phyloP scores from a whole-genome alignment of 805 yeast genomes.

The Saturnispora hagleri region DNA sequence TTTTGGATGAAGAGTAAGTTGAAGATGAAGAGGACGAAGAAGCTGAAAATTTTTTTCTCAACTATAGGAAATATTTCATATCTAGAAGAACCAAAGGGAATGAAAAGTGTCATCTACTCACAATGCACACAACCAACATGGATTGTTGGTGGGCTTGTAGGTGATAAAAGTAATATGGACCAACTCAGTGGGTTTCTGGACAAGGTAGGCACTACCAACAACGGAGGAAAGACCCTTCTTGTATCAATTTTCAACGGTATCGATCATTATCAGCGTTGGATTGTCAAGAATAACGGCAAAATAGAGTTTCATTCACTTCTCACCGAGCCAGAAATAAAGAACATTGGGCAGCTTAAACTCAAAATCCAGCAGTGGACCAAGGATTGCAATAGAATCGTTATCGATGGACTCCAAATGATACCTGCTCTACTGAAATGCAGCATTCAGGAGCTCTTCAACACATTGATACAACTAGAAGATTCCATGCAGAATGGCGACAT shows the following conservation, averaged over 20 bases:
- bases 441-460: neutral
- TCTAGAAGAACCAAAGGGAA: neutral
- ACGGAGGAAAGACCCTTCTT: neutral
- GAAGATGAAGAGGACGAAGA: neutral
- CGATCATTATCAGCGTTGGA: neutral
- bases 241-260: neutral
- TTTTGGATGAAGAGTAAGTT: constrained; percentile 20
- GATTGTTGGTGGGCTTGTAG: constrained; percentile 28
- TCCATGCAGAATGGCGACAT: neutral
- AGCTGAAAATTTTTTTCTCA: neutral
- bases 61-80: neutral
- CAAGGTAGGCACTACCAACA: neutral
- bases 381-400: neutral
- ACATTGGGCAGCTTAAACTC: neutral
- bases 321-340: neutral
- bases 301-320: neutral
- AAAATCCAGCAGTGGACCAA: neutral
- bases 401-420: neutral
- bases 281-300: neutral
- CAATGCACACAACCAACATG: constrained; percentile 56
- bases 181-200: neutral
- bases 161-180: neutral
- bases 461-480: neutral
- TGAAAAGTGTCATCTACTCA: constrained; percentile 18
- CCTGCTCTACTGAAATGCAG: neutral